These are phyloP conservation scores for Verticillium nubilum DNA, from an alignment of 2,329 filamentous ascomycete genomes.

Conservation along the genomic window DNA sequence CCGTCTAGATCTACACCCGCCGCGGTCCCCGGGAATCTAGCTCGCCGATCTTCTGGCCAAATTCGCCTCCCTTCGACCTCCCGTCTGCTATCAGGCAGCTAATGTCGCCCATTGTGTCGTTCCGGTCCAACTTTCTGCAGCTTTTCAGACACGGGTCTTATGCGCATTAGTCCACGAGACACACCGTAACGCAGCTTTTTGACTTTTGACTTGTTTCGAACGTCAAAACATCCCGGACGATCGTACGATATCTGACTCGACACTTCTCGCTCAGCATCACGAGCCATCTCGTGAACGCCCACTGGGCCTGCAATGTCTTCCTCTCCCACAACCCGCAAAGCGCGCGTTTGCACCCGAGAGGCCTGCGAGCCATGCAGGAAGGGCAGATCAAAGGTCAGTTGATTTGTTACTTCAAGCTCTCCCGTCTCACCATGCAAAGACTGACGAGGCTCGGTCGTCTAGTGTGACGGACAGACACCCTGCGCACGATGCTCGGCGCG, in stretches of 20 bases:
- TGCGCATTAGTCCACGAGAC: too few relatives aligned
- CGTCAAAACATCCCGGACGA: too few relatives aligned
- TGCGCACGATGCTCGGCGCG: conserved; percentile 1
- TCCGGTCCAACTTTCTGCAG: too few relatives aligned
- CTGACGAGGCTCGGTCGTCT: background rate
- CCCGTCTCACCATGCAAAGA: background rate
- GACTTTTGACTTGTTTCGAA: too few relatives aligned
- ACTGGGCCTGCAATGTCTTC: background rate
- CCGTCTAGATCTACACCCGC: background rate
- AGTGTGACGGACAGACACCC: conserved; percentile 7
- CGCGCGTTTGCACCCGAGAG: background rate
- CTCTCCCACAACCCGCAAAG: background rate
- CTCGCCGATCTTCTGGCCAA: background rate
- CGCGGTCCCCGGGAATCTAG: background rate
- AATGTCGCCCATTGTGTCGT: background rate
- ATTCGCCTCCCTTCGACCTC: background rate
- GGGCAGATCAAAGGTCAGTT: background rate
- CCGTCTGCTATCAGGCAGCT: background rate
- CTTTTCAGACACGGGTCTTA: too few relatives aligned
- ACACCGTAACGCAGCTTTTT: too few relatives aligned
- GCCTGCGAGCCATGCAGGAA: conserved; percentile 1
- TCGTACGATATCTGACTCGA: background rate
- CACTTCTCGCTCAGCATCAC: background rate
- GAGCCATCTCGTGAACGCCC: background rate
- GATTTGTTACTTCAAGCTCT: background rate